phyloP scores from a whole-genome alignment of 768 basidiomycete species.

The Tulasnella sp. region DNA sequence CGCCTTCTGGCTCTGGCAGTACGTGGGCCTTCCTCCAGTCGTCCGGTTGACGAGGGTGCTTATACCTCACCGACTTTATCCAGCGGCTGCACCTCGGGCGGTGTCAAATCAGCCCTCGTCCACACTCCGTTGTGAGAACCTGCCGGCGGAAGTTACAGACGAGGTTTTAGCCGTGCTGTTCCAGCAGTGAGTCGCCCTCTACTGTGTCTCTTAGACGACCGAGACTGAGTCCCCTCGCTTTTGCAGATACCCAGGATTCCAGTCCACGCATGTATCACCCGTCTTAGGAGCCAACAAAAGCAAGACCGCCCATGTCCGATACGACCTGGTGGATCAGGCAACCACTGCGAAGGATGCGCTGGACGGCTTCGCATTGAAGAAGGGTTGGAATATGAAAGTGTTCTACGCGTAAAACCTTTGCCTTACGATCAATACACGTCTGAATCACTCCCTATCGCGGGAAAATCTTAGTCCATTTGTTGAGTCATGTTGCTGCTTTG shows the following conservation, averaged over 20 bases:
- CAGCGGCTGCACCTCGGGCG: constrained; percentile 20
- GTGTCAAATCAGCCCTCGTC: constrained; percentile 28
- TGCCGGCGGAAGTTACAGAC: constrained; percentile 84
- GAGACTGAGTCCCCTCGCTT: neutral
- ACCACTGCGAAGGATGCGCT: constrained; percentile 68
- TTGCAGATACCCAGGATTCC: constrained; percentile 72
- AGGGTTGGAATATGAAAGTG: constrained; percentile 75
- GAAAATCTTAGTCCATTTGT: neutral
- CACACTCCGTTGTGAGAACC: constrained; percentile 66
- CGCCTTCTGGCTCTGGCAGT: constrained; percentile 26
- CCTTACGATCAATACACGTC: neutral
- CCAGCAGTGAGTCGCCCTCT: constrained; percentile 62
- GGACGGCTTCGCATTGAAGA: constrained; percentile 79
- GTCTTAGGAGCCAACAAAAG: constrained; percentile 29
- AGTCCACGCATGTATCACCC: constrained; percentile 56
- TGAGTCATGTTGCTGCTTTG: neutral
- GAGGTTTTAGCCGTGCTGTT: constrained; percentile 79
- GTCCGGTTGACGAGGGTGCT: constrained; percentile 20
- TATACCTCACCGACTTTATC: constrained; percentile 24
- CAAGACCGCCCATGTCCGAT: constrained; percentile 73
- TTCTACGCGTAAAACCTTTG: constrained; percentile 29
- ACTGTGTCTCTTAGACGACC: constrained; percentile 1
- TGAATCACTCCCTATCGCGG: neutral
- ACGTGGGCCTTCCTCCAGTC: constrained; percentile 32
- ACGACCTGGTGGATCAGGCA: constrained; percentile 64